These are phyloP conservation scores for Colletotrichum truncatum DNA, from an alignment of 2,329 filamentous ascomycete species.

Conservation along the genomic window DNA sequence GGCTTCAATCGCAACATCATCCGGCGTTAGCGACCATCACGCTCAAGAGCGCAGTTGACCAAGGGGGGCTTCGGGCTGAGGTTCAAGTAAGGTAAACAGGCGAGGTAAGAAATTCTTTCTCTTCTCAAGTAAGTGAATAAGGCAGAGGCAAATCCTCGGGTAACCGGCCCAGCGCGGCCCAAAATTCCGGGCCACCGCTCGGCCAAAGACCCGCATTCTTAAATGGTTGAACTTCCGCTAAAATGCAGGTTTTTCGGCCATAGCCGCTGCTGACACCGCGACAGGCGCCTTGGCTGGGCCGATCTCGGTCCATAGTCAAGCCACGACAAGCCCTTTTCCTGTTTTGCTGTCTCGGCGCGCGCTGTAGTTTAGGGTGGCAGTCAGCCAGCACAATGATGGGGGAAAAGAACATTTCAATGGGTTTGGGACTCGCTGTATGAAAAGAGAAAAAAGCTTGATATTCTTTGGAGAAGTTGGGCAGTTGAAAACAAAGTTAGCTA, in stretches of 20 bases:
- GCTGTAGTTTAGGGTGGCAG: not conserved
- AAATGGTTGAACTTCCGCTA: slow-evolving; percentile 20
- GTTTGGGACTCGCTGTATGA: not conserved
- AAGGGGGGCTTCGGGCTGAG: not conserved
- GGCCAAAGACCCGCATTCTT: slow-evolving; percentile 18
- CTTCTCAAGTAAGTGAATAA: slow-evolving; percentile 1
- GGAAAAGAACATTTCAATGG: not conserved
- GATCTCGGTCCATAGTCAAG: slow-evolving; percentile 12
- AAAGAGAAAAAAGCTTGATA: not conserved
- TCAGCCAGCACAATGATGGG: not conserved
- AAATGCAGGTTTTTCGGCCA: slow-evolving; percentile 17
- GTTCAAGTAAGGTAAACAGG: not conserved
- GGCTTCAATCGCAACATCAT: too few species aligned
- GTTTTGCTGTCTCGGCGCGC: not conserved
- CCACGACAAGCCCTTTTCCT: not conserved
- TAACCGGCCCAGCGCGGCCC: slow-evolving; percentile 20
- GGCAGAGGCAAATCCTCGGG: slow-evolving; percentile 10
- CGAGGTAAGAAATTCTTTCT: not conserved
- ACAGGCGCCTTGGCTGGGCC: slow-evolving; percentile 13
- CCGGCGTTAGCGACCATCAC: too few species aligned
- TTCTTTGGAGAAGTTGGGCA: not conserved
- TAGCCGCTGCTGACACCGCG: not conserved
- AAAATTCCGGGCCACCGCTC: slow-evolving; percentile 7
- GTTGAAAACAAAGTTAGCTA: not conserved
- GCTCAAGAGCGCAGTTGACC: too few species aligned